phyloP scores from a whole-genome alignment of 129 eudicot species.

The Pittosporum tobira region DNA sequence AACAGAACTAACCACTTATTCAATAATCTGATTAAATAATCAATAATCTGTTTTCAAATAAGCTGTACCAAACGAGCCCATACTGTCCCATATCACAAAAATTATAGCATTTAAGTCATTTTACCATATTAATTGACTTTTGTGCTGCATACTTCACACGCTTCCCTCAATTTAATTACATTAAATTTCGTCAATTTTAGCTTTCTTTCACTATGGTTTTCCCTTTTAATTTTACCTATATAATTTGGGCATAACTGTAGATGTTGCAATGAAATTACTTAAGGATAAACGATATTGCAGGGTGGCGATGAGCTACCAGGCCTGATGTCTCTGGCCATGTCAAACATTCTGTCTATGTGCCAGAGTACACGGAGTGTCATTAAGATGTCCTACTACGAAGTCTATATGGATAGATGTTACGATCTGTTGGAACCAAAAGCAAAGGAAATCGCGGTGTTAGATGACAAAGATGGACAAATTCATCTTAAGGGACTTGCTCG shows the following conservation, averaged over 20 bases:
- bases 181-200: not conserved
- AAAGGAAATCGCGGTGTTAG: constrained; percentile 53
- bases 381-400: constrained; percentile 77
- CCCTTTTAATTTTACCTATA: not conserved
- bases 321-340: constrained; percentile 62
- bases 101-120: not conserved
- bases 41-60: no score
- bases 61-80: no score
- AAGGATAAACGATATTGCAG: constrained; percentile 35
- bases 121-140: not conserved
- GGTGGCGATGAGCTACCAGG: constrained; percentile 74
- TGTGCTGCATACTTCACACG: not conserved
- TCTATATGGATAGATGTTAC: constrained; percentile 81
- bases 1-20: no score
- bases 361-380: constrained; percentile 30
- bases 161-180: not conserved
- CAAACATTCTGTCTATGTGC: constrained; percentile 48
- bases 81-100: not conserved
- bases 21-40: no score
- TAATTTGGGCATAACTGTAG: not conserved
- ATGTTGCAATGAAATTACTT: not conserved
- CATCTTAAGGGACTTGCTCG: constrained; percentile 67
- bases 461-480: constrained; percentile 60
- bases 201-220: not conserved
- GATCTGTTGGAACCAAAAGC: constrained; percentile 64